Percentiles rank a stretch among this genome's conserved stretches.
Evolutionary conservation across 768 basidiomycete species (phyloP).

Genomic region (Leccinellum albellum): DNA sequence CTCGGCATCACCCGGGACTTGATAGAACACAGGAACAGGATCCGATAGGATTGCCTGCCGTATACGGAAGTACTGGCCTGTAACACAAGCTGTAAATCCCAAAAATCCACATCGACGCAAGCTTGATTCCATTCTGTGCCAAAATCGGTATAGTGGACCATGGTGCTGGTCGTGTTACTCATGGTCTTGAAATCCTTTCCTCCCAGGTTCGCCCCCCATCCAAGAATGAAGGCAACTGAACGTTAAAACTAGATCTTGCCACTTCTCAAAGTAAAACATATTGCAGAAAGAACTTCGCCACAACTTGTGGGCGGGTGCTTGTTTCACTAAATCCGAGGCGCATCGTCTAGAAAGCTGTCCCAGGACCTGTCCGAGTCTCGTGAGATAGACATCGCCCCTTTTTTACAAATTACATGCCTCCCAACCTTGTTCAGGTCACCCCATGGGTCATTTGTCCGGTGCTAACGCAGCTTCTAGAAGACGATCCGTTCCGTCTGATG

Average conservation of each 20-base stretch:
- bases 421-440: constrained; percentile 3
- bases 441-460: constrained; percentile 7
- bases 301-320: background rate
- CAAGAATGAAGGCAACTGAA: background rate
- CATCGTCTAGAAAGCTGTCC: background rate
- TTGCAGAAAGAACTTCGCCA: background rate
- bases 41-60: background rate
- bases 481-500: background rate
- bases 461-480: background rate
- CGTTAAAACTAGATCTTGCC: background rate
- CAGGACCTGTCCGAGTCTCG: background rate
- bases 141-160: background rate
- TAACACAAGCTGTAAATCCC: background rate
- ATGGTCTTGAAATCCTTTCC: background rate
- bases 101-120: background rate
- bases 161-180: background rate
- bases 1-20: constrained; percentile 2
- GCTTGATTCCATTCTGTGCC: background rate
- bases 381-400: background rate
- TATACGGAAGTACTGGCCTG: background rate
- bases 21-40: background rate
- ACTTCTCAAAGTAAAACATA: background rate
- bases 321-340: background rate
- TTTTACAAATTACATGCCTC: background rate
- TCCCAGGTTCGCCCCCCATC: background rate